These are phyloP conservation scores for Cynara cardunculus DNA, from an alignment of 129 eudicot species.

Conservation along the genomic window DNA sequence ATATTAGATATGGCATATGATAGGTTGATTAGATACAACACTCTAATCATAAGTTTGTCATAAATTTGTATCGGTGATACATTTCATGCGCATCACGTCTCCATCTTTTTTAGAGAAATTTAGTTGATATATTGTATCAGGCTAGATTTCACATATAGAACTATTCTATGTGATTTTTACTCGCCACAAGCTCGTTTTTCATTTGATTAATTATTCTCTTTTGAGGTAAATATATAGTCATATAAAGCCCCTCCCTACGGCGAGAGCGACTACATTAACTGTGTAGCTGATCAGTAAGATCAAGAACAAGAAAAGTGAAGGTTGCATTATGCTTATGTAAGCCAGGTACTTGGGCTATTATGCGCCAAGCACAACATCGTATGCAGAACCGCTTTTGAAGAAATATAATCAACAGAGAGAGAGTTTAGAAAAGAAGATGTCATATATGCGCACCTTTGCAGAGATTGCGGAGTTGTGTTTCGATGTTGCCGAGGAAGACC, in stretches of 20 bases:
- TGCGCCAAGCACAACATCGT: constrained; percentile 3
- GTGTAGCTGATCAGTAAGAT: neutral
- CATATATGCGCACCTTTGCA: constrained; percentile 45
- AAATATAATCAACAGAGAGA: neutral
- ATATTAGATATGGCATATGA: neutral
- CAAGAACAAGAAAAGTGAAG: neutral
- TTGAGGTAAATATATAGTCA: neutral
- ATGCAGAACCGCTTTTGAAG: neutral
- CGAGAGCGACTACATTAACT: neutral
- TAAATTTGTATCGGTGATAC: neutral
- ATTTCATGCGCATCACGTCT: neutral
- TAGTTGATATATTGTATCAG: neutral
- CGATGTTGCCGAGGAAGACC: constrained; percentile 57
- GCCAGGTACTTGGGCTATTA: constrained; percentile 12
- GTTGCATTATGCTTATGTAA: neutral
- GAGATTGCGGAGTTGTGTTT: constrained; percentile 69
- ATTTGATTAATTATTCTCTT: neutral
- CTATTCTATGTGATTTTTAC: neutral
- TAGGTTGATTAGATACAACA: neutral
- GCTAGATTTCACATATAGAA: neutral
- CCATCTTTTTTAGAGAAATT: neutral
- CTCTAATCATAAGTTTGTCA: neutral
- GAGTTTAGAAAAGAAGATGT: neutral
- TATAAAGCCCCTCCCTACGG: neutral
- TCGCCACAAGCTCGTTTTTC: neutral